Percentiles rank a stretch among this genome's conserved stretches.
Evolutionary conservation across 495 filamentous ascomycete genomes (phyloP).

Genomic region (Penicillium canariense): DNA sequence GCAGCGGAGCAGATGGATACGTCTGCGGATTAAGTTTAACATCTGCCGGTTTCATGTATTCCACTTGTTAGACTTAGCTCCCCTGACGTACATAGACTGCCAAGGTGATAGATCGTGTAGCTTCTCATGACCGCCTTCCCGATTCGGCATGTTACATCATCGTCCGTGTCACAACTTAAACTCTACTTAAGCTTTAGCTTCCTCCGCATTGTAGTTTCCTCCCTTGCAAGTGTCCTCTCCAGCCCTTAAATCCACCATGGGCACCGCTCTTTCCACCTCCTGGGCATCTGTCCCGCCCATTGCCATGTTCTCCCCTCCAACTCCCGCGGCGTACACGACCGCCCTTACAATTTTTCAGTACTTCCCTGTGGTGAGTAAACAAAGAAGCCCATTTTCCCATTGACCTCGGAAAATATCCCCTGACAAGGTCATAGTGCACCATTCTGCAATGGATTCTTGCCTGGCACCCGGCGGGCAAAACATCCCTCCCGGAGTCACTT

Average conservation of each 20-base stretch:
- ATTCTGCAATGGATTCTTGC: constrained; percentile 61
- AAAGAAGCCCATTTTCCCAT: neutral
- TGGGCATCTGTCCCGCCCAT: constrained; percentile 21
- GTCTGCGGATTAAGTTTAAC: constrained; percentile 9
- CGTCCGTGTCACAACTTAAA: constrained; percentile 7
- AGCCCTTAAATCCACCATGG: constrained; percentile 23
- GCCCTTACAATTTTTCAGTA: constrained; percentile 51
- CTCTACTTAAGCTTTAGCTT: constrained; percentile 1
- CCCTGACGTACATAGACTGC: constrained; percentile 1
- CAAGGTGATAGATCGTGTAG: constrained; percentile 5
- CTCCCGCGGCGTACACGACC: constrained; percentile 47
- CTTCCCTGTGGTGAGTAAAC: constrained; percentile 42
- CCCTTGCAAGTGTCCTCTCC: neutral
- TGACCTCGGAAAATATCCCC: neutral
- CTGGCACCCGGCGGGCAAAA: constrained; percentile 79
- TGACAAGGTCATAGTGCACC: constrained; percentile 41
- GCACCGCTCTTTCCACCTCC: constrained; percentile 21
- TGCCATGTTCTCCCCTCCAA: constrained; percentile 49
- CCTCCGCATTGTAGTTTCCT: neutral
- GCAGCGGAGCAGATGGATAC: constrained; percentile 39
- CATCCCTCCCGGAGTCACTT: constrained; percentile 60
- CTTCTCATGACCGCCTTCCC: constrained; percentile 21
- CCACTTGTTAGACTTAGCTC: neutral
- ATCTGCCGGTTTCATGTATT: neutral
- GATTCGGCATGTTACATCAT: constrained; percentile 18